These are phyloP conservation scores for Pyrenophora seminiperda DNA, from an alignment of 2,329 filamentous ascomycete genomes.

Conservation along the genomic window DNA sequence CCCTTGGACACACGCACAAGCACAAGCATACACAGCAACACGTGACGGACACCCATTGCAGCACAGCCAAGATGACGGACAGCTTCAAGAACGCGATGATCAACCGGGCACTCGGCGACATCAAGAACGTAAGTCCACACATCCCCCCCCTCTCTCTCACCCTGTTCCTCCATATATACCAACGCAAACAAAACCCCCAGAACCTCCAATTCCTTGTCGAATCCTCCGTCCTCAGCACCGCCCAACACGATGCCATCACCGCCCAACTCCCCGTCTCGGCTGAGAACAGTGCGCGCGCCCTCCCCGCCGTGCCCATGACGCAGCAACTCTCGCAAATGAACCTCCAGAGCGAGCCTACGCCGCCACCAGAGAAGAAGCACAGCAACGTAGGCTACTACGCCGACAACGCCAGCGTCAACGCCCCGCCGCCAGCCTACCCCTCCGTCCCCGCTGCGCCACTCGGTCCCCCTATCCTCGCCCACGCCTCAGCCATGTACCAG, in stretches of 20 bases:
- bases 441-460: conserved; percentile 57
- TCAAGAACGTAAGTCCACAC: conserved; percentile 72
- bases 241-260: conserved; percentile 76
- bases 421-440: conserved; percentile 53
- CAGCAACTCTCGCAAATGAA: conserved; percentile 42
- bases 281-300: conserved; percentile 61
- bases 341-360: conserved; percentile 37
- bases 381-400: conserved; percentile 52
- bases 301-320: conserved; percentile 38
- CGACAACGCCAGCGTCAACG: conserved; percentile 45
- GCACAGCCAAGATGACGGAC: conserved; percentile 45
- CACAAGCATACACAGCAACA: too few relatives aligned
- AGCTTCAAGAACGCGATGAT: conserved; percentile 63
- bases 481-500: conserved; percentile 80
- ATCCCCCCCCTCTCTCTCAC: background rate
- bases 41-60: too few relatives aligned
- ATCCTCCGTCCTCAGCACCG: conserved; percentile 75
- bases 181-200: conserved; percentile 59
- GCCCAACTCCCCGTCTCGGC: conserved; percentile 75
- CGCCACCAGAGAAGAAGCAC: conserved; percentile 43
- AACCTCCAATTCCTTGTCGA: conserved; percentile 91
- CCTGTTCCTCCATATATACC: conserved; percentile 21
- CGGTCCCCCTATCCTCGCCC: conserved; percentile 63
- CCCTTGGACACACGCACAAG: background rate
- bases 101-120: conserved; percentile 83